Evolutionary conservation across 2,329 filamentous ascomycete genomes (phyloP), one percentile per base, ranked within the genome.

Genomic region (Thielaviopsis populi): DNA sequence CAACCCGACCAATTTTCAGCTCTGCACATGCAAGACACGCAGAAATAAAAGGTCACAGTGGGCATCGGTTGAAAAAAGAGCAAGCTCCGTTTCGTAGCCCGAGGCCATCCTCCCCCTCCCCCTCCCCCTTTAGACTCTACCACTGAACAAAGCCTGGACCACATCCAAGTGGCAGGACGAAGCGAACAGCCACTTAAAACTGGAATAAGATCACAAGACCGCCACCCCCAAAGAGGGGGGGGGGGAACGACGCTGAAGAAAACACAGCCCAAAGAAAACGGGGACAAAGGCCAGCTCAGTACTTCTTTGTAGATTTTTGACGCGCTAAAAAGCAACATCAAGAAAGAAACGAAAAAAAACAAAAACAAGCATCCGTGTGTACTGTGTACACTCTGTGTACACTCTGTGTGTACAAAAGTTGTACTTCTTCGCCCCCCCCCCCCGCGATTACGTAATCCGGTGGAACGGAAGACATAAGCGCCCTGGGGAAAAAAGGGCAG

Each of bases 381-480:
- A n/a, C n/a, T n/a, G n/a, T n/a, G n/a, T n/a, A n/a, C n/a, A n/a
- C n/a, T n/a, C n/a, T n/a, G n/a, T n/a, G n/a, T n/a, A n/a, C n/a
- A n/a, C n/a, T n/a, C n/a, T n/a, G n/a, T n/a, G n/a, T n/a, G n/a
- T n/a, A n/a, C n/a, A 50, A 15, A 33, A 30, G 15, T 30, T n/a
- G 30, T 33, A 11, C n/a, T 7, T 56, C 53, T n/a, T 19, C 5
- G 13, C 37, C 19, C 17, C 27, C 19, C 17, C 27, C 37, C 17
- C 19, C 53, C 19, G 53, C 13, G 33, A 40, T 66, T 66, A 66
- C 37, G 24, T 66, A 66, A 63, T 41, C 64, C 64, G 64, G 64
- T 17, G 63, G 61, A 66, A 63, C 64, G 64, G 64, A 66, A 66
- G 64, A 60, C 24, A 40, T 19, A 46, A 60, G 46, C 53, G 59